Evolutionary conservation across 176 grass and related monocot genomes (phyloP).

Genomic region (Rhynchospora pubera): DNA sequence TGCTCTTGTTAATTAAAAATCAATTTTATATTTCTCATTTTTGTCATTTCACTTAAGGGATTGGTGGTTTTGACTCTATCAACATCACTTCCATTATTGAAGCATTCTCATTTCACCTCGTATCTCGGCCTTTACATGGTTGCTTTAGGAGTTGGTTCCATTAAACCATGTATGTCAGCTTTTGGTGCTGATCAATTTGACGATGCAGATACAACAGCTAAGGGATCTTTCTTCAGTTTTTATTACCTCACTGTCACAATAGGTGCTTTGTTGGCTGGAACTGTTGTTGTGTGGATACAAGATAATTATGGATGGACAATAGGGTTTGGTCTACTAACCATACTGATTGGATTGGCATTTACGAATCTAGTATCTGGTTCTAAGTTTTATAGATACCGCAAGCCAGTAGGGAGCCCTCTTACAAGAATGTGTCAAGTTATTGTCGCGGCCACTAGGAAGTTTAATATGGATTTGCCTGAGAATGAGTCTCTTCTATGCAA

Average conservation of each 20-base stretch:
- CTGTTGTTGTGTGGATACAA: slow-evolving; percentile 40
- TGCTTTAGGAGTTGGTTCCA: slow-evolving; percentile 29
- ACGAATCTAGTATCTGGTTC: slow-evolving; percentile 27
- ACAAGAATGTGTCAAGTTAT: slow-evolving; percentile 36
- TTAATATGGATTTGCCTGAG: slow-evolving; percentile 6
- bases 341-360: slow-evolving; percentile 32
- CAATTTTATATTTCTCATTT: not conserved
- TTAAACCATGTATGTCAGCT: slow-evolving; percentile 37
- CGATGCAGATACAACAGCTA: slow-evolving; percentile 18
- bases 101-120: not conserved
- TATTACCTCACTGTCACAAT: slow-evolving; percentile 38
- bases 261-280: slow-evolving; percentile 26
- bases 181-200: slow-evolving; percentile 60
- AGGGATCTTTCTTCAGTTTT: slow-evolving; percentile 49
- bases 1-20: not conserved
- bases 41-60: slow-evolving; percentile 22
- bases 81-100: slow-evolving; percentile 18
- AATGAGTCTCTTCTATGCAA: slow-evolving; percentile 31
- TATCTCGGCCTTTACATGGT: slow-evolving; percentile 41
- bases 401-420: slow-evolving; percentile 42
- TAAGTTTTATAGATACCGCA: slow-evolving; percentile 34
- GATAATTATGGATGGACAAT: slow-evolving; percentile 39
- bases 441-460: slow-evolving; percentile 39
- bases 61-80: slow-evolving; percentile 28
- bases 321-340: slow-evolving; percentile 38